These are phyloP conservation scores for Boletus huronensis DNA, from an alignment of 768 basidiomycete species.

Conservation along the genomic window DNA sequence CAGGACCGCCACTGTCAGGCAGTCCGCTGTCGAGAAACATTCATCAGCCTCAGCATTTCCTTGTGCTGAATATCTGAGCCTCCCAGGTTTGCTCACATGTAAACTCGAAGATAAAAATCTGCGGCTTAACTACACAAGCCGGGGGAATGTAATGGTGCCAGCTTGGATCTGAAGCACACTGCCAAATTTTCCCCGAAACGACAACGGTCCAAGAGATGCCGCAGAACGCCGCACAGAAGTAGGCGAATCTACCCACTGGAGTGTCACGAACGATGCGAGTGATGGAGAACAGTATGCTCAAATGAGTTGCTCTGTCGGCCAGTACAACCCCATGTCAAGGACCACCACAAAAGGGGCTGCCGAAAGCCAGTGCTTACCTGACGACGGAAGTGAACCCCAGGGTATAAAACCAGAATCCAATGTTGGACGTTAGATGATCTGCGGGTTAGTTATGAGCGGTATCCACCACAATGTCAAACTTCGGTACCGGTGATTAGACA, in stretches of 20 bases:
- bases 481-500: not conserved
- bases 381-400: conserved; percentile 4
- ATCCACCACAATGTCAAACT: not conserved
- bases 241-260: conserved; percentile 1
- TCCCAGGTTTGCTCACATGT: not conserved
- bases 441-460: not conserved
- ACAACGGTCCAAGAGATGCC: not conserved
- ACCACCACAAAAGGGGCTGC: not conserved
- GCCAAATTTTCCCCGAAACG: conserved; percentile 1
- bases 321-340: not conserved
- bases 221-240: not conserved
- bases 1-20: conserved; percentile 5
- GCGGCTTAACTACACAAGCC: not conserved
- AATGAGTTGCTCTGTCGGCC: not conserved
- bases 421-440: not conserved
- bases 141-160: conserved; percentile 2
- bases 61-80: not conserved
- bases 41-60: not conserved
- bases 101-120: conserved; percentile 3
- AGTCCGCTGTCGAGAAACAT: conserved; percentile 4
- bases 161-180: not conserved
- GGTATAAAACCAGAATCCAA: conserved; percentile 6
- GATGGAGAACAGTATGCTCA: conserved; percentile 20
- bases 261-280: conserved; percentile 7
- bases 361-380: not conserved